Percentiles rank a stretch among this genome's conserved stretches.
Evolutionary conservation across 441 rosid species (phyloP).

Genomic region (Aquilaria agallochum): DNA sequence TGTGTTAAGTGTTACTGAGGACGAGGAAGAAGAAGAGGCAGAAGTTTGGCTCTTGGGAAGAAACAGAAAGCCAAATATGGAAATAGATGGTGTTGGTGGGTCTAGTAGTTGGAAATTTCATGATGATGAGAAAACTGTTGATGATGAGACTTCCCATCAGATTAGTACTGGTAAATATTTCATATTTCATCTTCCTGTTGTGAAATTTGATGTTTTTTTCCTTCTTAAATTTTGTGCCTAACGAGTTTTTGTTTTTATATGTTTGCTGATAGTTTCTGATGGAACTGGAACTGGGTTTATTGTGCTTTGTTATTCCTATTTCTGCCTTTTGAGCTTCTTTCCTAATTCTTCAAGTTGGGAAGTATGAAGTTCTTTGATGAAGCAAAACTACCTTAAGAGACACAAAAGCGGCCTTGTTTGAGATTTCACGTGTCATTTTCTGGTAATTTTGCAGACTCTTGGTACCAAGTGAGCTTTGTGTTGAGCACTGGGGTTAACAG

Average conservation of each 20-base stretch:
- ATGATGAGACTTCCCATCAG: conserved; percentile 74
- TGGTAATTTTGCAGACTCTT: conserved; percentile 50
- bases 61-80: conserved; percentile 17
- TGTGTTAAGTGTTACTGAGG: conserved; percentile 13
- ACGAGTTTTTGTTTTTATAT: too few relatives aligned
- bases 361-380: too few relatives aligned
- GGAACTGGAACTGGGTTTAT: too few relatives aligned
- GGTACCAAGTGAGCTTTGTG: conserved; percentile 84
- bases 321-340: too few relatives aligned
- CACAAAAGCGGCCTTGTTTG: too few relatives aligned
- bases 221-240: background rate
- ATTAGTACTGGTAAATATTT: conserved; percentile 58
- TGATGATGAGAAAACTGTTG: conserved; percentile 10
- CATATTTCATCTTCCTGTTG: background rate
- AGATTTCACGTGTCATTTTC: too few relatives aligned
- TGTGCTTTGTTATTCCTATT: too few relatives aligned
- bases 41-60: conserved; percentile 27
- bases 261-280: too few relatives aligned
- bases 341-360: too few relatives aligned
- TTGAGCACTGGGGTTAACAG: conserved; percentile 83
- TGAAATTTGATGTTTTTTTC: background rate
- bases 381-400: too few relatives aligned
- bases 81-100: conserved; percentile 20
- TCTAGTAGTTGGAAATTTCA: too few relatives aligned
- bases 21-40: conserved; percentile 28